These are phyloP conservation scores for Botrytis sinoallii DNA, from an alignment of 2,329 filamentous ascomycete genomes.

Conservation along the genomic window DNA sequence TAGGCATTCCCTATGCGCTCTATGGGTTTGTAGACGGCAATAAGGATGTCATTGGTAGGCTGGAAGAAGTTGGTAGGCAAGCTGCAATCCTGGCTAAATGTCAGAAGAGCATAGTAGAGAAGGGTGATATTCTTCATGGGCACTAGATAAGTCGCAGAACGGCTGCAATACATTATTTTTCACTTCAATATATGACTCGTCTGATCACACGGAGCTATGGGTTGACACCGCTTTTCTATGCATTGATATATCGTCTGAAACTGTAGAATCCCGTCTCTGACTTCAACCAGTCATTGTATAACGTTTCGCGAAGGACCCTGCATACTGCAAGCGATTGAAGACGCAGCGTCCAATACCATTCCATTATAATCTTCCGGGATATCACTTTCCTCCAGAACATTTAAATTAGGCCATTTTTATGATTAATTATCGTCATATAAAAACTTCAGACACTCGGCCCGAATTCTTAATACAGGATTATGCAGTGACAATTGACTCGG, in stretches of 20 bases:
- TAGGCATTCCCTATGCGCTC: conserved; percentile 78
- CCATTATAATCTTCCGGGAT: background rate
- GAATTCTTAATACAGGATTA: background rate
- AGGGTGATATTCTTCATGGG: conserved; percentile 33
- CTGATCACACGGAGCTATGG: background rate
- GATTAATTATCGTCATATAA: background rate
- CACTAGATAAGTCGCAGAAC: conserved; percentile 13
- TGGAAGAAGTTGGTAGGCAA: conserved; percentile 78
- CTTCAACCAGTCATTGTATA: background rate
- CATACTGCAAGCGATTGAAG: background rate
- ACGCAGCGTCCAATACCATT: background rate
- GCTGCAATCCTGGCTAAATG: conserved; percentile 75
- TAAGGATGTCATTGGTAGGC: conserved; percentile 69
- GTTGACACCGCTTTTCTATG: background rate
- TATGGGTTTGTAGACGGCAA: conserved; percentile 85
- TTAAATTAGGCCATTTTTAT: background rate
- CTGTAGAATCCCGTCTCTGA: background rate
- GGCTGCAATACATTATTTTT: background rate
- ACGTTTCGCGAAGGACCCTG: background rate
- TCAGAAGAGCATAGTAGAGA: conserved; percentile 47
- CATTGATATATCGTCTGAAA: background rate
- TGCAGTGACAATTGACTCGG: background rate
- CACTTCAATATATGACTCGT: background rate
- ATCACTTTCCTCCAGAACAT: background rate
- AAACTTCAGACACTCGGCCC: background rate